These are phyloP conservation scores for Hysterium pulicare DNA, from an alignment of 2,329 filamentous ascomycete genomes.

Conservation along the genomic window DNA sequence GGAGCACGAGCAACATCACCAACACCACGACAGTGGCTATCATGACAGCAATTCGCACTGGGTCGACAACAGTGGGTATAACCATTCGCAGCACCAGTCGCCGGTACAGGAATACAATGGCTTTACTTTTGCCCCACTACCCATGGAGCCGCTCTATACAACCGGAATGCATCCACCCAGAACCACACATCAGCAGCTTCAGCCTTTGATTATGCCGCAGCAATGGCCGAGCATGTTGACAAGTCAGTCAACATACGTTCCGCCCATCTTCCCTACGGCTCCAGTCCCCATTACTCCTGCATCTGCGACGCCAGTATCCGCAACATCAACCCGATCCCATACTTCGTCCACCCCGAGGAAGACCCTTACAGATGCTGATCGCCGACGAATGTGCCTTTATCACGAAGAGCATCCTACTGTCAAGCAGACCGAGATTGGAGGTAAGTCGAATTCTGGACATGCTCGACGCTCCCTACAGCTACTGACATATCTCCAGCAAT, in stretches of 20 bases:
- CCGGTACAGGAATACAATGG: slow-evolving; percentile 40
- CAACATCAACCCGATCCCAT: slow-evolving; percentile 37
- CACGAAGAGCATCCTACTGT: slow-evolving; percentile 84
- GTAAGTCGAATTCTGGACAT: slow-evolving; percentile 47
- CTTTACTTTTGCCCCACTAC: slow-evolving; percentile 36
- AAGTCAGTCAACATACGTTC: slow-evolving; percentile 40
- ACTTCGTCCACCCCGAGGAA: slow-evolving; percentile 66
- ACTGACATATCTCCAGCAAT: slow-evolving; percentile 55
- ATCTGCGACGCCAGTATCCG: slow-evolving; percentile 38
- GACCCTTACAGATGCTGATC: slow-evolving; percentile 87
- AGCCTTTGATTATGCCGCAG: slow-evolving; percentile 40
- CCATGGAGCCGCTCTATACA: slow-evolving; percentile 40
- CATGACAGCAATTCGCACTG: slow-evolving; percentile 33
- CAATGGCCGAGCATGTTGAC: slow-evolving; percentile 43
- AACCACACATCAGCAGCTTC: slow-evolving; percentile 38
- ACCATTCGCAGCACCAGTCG: slow-evolving; percentile 36
- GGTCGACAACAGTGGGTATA: slow-evolving; percentile 29
- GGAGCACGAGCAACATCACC: slow-evolving; percentile 38
- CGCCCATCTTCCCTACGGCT: slow-evolving; percentile 35
- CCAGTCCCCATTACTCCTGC: slow-evolving; percentile 36
- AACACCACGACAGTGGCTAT: slow-evolving; percentile 27
- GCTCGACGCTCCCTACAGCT: slow-evolving; percentile 1
- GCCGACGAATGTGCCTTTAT: slow-evolving; percentile 89
- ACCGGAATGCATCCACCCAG: slow-evolving; percentile 39
- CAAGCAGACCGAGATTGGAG: slow-evolving; percentile 95